Percentiles rank a stretch among this genome's conserved stretches.
These are phyloP conservation scores for Erodium maritimum DNA, from an alignment of 345 rosid genomes.

Conservation along the genomic window DNA sequence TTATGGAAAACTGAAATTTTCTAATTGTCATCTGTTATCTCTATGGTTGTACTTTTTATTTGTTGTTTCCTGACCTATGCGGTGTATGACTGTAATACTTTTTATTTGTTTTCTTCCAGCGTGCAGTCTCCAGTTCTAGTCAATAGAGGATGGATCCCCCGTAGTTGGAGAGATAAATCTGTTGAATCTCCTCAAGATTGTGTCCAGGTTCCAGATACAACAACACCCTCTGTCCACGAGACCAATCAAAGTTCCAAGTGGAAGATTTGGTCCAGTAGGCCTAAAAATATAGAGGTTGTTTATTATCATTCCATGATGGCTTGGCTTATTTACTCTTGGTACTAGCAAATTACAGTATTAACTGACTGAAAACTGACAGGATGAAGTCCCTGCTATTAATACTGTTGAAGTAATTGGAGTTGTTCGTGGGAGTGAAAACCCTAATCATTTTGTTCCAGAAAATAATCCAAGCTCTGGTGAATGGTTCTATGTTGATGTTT, in stretches of 20 bases:
- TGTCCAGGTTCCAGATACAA: conserved; percentile 19
- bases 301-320: conserved; percentile 7
- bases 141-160: conserved; percentile 97
- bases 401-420: conserved; percentile 72
- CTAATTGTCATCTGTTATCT: not conserved
- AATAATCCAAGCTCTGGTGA: conserved; percentile 66
- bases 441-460: conserved; percentile 85
- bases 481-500: conserved; percentile 86
- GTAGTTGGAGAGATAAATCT: conserved; percentile 76
- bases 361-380: conserved; percentile 29
- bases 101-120: conserved; percentile 38
- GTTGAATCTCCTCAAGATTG: conserved; percentile 21
- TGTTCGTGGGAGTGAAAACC: conserved; percentile 79
- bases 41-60: not conserved
- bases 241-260: conserved; percentile 41
- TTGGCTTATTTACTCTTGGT: conserved; percentile 5
- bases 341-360: conserved; percentile 8
- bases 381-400: conserved; percentile 19
- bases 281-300: conserved; percentile 38
- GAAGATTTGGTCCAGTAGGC: conserved; percentile 58
- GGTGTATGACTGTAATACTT: not conserved
- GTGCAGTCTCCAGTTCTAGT: conserved; percentile 69
- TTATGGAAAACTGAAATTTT: too few relatives aligned
- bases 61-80: not conserved
- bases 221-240: conserved; percentile 20